A percentile compares a stretch with the other conserved stretches of the same genome.
Evolutionary conservation across 345 rosid genomes (phyloP).

Genomic region (Eucalyptus curtisii): DNA sequence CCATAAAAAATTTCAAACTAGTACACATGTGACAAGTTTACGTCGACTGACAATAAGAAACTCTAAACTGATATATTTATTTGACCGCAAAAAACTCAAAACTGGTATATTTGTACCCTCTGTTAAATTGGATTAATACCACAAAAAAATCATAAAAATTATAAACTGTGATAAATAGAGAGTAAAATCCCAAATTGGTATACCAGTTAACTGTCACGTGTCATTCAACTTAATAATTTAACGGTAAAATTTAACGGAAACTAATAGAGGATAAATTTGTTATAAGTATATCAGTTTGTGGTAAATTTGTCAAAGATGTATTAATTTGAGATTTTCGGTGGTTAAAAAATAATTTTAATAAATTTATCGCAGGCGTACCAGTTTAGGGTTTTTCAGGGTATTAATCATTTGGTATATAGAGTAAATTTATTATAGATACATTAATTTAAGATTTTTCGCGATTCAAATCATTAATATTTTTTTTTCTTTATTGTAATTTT

Average conservation of each 20-base stretch:
- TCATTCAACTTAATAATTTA: fast-evolving
- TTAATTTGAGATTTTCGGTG: fast-evolving
- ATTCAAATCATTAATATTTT: neutral
- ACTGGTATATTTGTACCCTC: fast-evolving
- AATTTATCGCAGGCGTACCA: fast-evolving
- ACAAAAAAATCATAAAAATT: no score
- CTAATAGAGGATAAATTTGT: fast-evolving
- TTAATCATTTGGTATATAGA: fast-evolving
- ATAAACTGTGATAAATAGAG: fast-evolving
- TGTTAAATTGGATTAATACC: no score
- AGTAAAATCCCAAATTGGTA: no score
- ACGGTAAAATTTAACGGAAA: fast-evolving
- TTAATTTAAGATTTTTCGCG: no score
- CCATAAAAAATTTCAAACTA: fast-evolving
- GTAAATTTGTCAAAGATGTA: fast-evolving
- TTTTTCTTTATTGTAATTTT: neutral
- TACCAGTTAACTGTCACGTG: fast-evolving
- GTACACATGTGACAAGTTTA: fast-evolving
- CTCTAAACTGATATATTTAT: fast-evolving
- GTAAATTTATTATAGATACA: no score
- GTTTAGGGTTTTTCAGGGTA: fast-evolving
- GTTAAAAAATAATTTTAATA: fast-evolving
- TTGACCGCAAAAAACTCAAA: fast-evolving
- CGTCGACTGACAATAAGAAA: fast-evolving
- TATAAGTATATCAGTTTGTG: fast-evolving